Evolutionary conservation across 345 rosid genomes (phyloP), one percentile per base, ranked within the genome.

Genomic region (Excoecaria agallocha): DNA sequence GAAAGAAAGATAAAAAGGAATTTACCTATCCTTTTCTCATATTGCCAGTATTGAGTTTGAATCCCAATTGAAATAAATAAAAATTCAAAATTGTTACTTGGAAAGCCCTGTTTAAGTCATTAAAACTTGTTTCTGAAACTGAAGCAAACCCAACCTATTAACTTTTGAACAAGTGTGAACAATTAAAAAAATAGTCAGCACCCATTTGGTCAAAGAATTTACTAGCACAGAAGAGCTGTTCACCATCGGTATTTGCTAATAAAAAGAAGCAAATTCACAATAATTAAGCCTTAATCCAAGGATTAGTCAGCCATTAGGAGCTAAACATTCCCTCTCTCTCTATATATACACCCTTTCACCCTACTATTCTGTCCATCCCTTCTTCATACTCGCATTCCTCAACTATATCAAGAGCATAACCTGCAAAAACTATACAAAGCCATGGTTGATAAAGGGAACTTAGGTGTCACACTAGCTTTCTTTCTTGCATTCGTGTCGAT

Each of bases 221-320:
- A 30, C 25, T 49, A 46, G 17, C 68, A 58, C 59, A 25, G 45
- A 66, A 46, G 20, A 13, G 25, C 20, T 35, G 39, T 67, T 74
- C 49, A 55, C 49, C 64, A 43, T 35, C 66, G 68, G 25, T 67
- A 41, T 67, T 35, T 10, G 30, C 22, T 45, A 25, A 68, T 37
- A 52, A 56, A 59, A 74, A 81, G 67, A 67, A 71, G 68, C 68
- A 69, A 39, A 60, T 50, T 39, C 6, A 38, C 85, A 63, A 70
- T 41, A 70, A 67, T 83, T 83, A 75, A 66, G 86, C 83, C 83
- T 68, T 58, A 83, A 70, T 76, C 79, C 54, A 81, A 63, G 84
- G 77, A 65, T 69, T 19, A 46, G 61, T 58, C 59, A 65, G 39
- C 45, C 61, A 11, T 3, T n/a, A 3, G 46, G 48, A 55, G 35